Percentiles rank a stretch among this genome's conserved stretches.
phyloP scores from a whole-genome alignment of 2,329 filamentous ascomycete genomes.

The Aureobasidium sp. region DNA sequence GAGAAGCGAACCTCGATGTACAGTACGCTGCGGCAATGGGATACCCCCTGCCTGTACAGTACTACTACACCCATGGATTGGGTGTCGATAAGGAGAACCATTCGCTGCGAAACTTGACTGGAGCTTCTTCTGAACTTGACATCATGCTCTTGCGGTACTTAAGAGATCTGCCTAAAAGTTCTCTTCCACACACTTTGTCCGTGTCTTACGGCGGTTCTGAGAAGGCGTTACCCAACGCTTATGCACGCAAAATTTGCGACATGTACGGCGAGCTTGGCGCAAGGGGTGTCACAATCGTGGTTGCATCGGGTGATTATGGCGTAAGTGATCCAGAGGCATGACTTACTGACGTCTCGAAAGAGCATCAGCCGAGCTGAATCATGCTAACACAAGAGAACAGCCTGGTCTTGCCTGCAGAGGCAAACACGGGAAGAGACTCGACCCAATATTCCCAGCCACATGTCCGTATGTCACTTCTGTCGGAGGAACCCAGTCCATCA shows the following conservation, averaged over 20 bases:
- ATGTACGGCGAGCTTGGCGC: not conserved
- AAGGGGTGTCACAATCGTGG: not conserved
- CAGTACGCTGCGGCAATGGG: not conserved
- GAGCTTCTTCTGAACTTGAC: too few relatives aligned
- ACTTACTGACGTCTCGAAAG: not conserved
- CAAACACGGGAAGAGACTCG: not conserved
- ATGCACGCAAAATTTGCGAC: not conserved
- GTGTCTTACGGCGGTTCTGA: not conserved
- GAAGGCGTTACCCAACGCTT: not conserved
- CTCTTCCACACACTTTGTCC: not conserved
- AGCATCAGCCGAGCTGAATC: not conserved
- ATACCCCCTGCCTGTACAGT: not conserved
- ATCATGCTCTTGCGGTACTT: too few relatives aligned
- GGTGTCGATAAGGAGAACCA: not conserved
- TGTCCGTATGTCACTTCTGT: not conserved
- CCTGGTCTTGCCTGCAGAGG: too few relatives aligned
- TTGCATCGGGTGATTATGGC: not conserved
- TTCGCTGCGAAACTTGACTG: too few relatives aligned
- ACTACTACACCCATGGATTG: not conserved
- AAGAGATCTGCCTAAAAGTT: too few relatives aligned
- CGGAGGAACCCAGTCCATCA: not conserved
- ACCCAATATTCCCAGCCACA: not conserved
- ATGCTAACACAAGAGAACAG: not conserved
- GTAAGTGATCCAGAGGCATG: not conserved
- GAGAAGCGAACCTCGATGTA: not conserved